Percentiles rank a stretch among this genome's conserved stretches.
These are phyloP conservation scores for Apiospora hydei DNA, from an alignment of 2,329 filamentous ascomycete species.

Conservation along the genomic window DNA sequence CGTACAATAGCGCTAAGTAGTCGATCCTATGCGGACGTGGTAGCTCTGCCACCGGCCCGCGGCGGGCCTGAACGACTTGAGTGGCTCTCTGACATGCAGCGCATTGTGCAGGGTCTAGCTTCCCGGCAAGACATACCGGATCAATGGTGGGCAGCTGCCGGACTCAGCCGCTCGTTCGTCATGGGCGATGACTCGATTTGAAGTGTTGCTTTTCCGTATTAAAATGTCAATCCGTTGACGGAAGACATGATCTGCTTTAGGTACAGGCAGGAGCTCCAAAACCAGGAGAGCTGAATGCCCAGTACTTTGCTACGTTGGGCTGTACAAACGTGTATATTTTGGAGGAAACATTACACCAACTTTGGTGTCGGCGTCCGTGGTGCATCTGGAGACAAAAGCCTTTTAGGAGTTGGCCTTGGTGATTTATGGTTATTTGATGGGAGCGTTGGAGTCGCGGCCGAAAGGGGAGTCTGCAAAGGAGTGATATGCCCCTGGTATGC, in stretches of 20 bases:
- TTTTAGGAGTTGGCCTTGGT: not conserved
- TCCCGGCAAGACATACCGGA: slow-evolving; percentile 79
- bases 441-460: slow-evolving; percentile 8
- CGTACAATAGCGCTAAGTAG: slow-evolving; percentile 28
- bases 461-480: not conserved
- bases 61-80: slow-evolving; percentile 45
- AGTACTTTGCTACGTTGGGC: not conserved
- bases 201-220: not conserved
- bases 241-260: not conserved
- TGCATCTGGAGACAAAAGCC: slow-evolving; percentile 14
- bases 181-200: slow-evolving; percentile 23
- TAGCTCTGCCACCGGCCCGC: slow-evolving; percentile 40
- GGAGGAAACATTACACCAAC: not conserved
- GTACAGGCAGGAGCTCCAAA: not conserved
- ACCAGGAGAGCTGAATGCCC: not conserved
- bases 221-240: not conserved
- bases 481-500: not conserved
- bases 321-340: slow-evolving; percentile 14
- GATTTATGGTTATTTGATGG: not conserved
- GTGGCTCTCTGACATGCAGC: slow-evolving; percentile 69
- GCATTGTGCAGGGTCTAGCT: slow-evolving; percentile 74
- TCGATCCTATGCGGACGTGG: slow-evolving; percentile 54
- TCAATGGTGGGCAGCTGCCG: slow-evolving; percentile 80
- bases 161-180: slow-evolving; percentile 64
- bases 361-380: slow-evolving; percentile 10